phyloP scores from a whole-genome alignment of 2,329 filamentous ascomycete genomes.

The Sordariomycetes sp. region DNA sequence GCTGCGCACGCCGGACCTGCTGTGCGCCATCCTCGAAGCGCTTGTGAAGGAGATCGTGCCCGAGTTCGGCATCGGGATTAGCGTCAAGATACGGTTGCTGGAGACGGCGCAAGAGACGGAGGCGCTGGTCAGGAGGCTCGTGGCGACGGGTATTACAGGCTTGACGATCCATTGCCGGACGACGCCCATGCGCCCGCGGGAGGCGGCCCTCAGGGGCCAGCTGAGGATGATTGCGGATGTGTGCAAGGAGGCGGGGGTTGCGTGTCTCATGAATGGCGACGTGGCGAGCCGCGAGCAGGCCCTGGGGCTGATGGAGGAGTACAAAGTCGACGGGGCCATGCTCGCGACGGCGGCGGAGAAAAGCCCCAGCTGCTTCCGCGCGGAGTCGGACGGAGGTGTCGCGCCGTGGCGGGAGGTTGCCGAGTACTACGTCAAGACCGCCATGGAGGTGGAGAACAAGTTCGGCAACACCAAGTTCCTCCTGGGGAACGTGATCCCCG shows the following conservation, averaged over 20 bases:
- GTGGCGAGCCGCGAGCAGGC: constrained; percentile 68
- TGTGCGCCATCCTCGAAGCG: constrained; percentile 73
- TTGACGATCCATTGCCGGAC: constrained; percentile 94
- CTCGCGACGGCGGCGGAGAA: constrained; percentile 88
- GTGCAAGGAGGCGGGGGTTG: constrained; percentile 76
- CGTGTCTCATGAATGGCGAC: constrained; percentile 93
- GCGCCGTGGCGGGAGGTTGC: constrained; percentile 70
- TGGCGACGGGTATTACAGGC: constrained; percentile 80
- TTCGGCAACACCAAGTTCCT: constrained; percentile 92
- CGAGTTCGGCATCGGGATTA: constrained; percentile 81
- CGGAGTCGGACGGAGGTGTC: constrained; percentile 56
- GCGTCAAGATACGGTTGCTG: constrained; percentile 89
- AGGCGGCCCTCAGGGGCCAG: constrained; percentile 78
- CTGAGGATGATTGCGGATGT: constrained; percentile 72
- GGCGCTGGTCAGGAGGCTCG: constrained; percentile 64
- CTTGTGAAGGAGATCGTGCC: constrained; percentile 69
- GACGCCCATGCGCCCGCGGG: constrained; percentile 85
- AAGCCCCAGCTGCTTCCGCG: constrained; percentile 80
- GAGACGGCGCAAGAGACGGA: constrained; percentile 68
- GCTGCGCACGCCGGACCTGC: constrained; percentile 70
- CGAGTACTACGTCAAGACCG: constrained; percentile 59
- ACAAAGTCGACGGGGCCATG: constrained; percentile 89
- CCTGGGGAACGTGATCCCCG: constrained; percentile 75
- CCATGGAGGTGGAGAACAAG: constrained; percentile 72
- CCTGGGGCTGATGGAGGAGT: constrained; percentile 61